Evolutionary conservation across 352 stramenopile species (phyloP).

Genomic region (Salisapilia sapeloensis): DNA sequence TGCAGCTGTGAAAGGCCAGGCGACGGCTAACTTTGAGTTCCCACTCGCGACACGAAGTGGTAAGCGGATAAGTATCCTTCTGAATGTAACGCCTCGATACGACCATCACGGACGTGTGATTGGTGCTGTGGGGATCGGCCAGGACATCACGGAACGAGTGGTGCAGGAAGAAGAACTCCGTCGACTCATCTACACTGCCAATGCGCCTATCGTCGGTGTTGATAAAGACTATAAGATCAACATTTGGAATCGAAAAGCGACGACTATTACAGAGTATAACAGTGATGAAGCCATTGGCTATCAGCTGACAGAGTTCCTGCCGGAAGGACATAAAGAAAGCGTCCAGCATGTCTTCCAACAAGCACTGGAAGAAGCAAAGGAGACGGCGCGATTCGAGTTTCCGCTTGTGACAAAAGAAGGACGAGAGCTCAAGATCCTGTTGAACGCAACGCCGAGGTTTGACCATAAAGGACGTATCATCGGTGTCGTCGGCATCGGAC

Average conservation of each 20-base stretch:
- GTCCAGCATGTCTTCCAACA: slow-evolving; percentile 55
- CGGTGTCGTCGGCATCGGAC: slow-evolving; percentile 64
- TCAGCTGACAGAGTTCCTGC: slow-evolving; percentile 51
- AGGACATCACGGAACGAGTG: slow-evolving; percentile 69
- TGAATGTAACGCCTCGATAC: slow-evolving; percentile 58
- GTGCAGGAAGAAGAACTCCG: slow-evolving; percentile 72
- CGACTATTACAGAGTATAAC: slow-evolving; percentile 76
- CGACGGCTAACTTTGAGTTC: slow-evolving; percentile 71
- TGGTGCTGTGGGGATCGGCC: slow-evolving; percentile 63
- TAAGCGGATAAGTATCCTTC: slow-evolving; percentile 50
- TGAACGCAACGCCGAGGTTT: slow-evolving; percentile 71
- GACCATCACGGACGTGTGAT: slow-evolving; percentile 41
- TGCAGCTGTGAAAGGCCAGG: slow-evolving; percentile 37
- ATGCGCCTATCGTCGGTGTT: slow-evolving; percentile 69
- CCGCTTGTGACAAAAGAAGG: slow-evolving; percentile 71
- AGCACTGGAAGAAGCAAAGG: slow-evolving; percentile 38
- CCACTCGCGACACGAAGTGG: slow-evolving; percentile 65
- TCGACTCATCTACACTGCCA: slow-evolving; percentile 65
- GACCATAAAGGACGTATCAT: slow-evolving; percentile 68
- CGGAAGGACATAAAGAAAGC: slow-evolving; percentile 31
- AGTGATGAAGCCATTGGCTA: slow-evolving; percentile 76
- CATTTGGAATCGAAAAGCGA: slow-evolving; percentile 89
- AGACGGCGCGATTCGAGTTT: slow-evolving; percentile 79
- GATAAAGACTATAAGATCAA: slow-evolving; percentile 69
- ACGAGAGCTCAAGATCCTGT: slow-evolving; percentile 55